Base-by-base conservation (phyloP, 768 basidiomycete species). In the Gyrodon lividus region DNA sequence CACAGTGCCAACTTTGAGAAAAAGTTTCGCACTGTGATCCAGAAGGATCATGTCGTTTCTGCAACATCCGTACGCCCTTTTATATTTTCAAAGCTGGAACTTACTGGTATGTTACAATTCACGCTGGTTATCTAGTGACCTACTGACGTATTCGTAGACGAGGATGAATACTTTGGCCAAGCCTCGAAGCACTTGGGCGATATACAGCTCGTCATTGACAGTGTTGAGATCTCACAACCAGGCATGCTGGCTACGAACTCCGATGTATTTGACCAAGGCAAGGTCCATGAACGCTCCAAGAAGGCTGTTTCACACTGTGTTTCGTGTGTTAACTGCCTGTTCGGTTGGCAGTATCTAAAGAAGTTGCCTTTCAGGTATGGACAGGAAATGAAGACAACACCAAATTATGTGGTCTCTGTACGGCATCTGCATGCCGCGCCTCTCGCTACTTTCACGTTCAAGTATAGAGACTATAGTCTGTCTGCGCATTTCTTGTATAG, bases 281-380 rank as follows among this genome's bases (percentile, higher is more conserved):
- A 64, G 34, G 42, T 69, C 8, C 67, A 68, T 33, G 69, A 68
- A 20, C 64, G 64, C 23, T 55, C 62, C 23, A 68, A 68, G 55
- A 68, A 68, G 51, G 67, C 62, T 14, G 51, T 70, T 9, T 57
- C 64, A 1, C 64, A 68, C 8, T 60, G 64, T 48, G 56, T 68
- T 31, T 56, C 58, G 62, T 68, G 39, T 34, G 69, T 59, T 37
- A 8, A 38, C 9, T 24, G 5, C 8, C 28, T 16, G 10, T 26
- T 41, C 26, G 28, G 26, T 42, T 24, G n/a, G 2, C 7, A 17
- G 6, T 2, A 4, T 43, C 39, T 56, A 10, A 58, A 43, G n/a
- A 22, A 23, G 8, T 5, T 28, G 22, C 40, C 13, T 12, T 40
- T 16, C 26, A 68, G 67, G 20, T 70, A 58, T 33, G 69, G 67